phyloP scores from a whole-genome alignment of 805 yeast species.

The Yamadazyma endophytica region DNA sequence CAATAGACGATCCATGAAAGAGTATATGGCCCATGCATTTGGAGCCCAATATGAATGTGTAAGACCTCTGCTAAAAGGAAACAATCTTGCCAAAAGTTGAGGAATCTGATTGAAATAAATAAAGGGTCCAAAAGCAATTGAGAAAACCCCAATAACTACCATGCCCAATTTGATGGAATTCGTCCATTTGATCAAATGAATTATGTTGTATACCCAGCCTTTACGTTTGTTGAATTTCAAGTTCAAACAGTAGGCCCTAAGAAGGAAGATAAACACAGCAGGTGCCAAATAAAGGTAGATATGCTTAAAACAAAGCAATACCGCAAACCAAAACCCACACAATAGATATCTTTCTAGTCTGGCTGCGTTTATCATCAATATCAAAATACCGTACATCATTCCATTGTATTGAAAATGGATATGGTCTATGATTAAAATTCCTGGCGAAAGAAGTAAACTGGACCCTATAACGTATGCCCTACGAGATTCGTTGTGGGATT shows the following conservation, averaged over 20 bases:
- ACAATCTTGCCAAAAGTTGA: constrained; percentile 63
- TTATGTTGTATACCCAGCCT: constrained; percentile 19
- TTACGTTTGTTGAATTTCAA: constrained; percentile 22
- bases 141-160: constrained; percentile 58
- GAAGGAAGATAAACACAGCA: constrained; percentile 76
- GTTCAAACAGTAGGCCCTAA: constrained; percentile 69
- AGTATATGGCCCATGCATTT: constrained; percentile 92
- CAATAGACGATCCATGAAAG: constrained; percentile 71
- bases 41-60: constrained; percentile 99
- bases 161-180: constrained; percentile 59
- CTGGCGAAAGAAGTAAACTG: constrained; percentile 84
- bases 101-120: constrained; percentile 56
- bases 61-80: constrained; percentile 91
- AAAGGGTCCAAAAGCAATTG: constrained; percentile 77
- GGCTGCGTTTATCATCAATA: constrained; percentile 71
- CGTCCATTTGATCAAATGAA: constrained; percentile 47
- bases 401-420: constrained; percentile 98
- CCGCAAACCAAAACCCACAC: constrained; percentile 69
- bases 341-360: constrained; percentile 50
- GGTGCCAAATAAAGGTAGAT: constrained; percentile 92
- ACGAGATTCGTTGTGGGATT: constrained; percentile 33
- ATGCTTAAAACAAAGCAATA: constrained; percentile 87
- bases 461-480: constrained; percentile 73
- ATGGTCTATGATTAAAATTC: constrained; percentile 85
- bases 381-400: constrained; percentile 79